Evolutionary conservation across 2,329 filamentous ascomycete species (phyloP).

Genomic region (Botrytis hyacinthi): DNA sequence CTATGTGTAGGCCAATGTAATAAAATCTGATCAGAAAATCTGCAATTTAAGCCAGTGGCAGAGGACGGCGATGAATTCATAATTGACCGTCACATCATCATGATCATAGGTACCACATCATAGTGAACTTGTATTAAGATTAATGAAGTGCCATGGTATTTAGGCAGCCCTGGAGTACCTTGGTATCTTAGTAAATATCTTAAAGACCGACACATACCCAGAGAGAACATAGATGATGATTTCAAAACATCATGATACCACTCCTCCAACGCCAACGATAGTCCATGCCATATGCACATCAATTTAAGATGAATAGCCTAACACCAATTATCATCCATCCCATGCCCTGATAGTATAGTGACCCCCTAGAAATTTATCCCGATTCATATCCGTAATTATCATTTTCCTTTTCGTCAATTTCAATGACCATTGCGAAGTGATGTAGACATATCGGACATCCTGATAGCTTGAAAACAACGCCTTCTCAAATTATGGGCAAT

Average conservation of each 20-base stretch:
- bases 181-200: not conserved
- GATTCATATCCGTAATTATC: not conserved
- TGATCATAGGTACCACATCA: not conserved
- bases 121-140: not conserved
- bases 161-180: not conserved
- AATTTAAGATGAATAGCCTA: not conserved
- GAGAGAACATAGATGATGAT: not conserved
- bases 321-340: conserved; percentile 3
- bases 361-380: not conserved
- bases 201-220: not conserved
- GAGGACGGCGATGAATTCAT: no score
- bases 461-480: not conserved
- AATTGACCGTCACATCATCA: not conserved
- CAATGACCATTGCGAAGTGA: not conserved
- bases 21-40: not conserved
- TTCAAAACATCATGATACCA: not conserved
- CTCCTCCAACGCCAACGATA: not conserved
- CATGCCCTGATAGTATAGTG: not conserved
- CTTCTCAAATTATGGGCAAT: not conserved
- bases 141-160: not conserved
- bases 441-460: not conserved
- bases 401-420: not conserved
- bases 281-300: not conserved
- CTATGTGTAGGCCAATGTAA: not conserved
- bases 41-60: not conserved